Evolutionary conservation across 768 basidiomycete species (phyloP).

Genomic region (Mycena leptocephala): DNA sequence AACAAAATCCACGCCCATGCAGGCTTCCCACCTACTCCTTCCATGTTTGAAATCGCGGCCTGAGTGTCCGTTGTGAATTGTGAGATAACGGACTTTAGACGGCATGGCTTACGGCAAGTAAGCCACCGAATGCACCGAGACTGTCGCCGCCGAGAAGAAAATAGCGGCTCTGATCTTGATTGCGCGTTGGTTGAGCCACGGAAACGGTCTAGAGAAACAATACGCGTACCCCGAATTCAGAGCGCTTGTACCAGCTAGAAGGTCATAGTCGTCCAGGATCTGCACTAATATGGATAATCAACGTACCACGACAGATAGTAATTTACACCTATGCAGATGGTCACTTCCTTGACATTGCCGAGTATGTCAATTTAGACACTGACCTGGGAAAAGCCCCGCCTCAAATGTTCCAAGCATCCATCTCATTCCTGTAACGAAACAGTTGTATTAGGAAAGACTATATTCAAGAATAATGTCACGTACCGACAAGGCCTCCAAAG

Average conservation of each 20-base stretch:
- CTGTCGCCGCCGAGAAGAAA: conserved; percentile 86
- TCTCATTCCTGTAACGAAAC: conserved; percentile 66
- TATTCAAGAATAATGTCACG: conserved; percentile 37
- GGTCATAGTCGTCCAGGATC: neutral
- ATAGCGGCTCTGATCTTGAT: conserved; percentile 62
- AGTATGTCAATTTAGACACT: conserved; percentile 59
- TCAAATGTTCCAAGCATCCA: conserved; percentile 85
- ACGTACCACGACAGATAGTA: conserved; percentile 83
- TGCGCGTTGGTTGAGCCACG: conserved; percentile 42
- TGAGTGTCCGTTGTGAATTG: conserved; percentile 37
- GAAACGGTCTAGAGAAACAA: conserved; percentile 63
- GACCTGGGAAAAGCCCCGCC: conserved; percentile 72
- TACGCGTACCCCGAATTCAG: conserved; percentile 77
- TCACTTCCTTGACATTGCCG: conserved; percentile 78
- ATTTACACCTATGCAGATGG: conserved; percentile 77
- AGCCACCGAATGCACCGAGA: conserved; percentile 87
- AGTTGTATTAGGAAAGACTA: neutral
- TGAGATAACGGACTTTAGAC: neutral
- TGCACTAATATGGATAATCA: neutral
- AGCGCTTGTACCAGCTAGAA: conserved; percentile 71
- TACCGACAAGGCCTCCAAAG: conserved; percentile 79
- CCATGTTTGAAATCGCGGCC: conserved; percentile 82
- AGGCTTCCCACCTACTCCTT: conserved; percentile 77
- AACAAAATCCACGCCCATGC: conserved; percentile 85
- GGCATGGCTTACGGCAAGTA: conserved; percentile 72